Conservation (phyloP, 306 rosid species). For the Sicyos baderoa region DNA sequence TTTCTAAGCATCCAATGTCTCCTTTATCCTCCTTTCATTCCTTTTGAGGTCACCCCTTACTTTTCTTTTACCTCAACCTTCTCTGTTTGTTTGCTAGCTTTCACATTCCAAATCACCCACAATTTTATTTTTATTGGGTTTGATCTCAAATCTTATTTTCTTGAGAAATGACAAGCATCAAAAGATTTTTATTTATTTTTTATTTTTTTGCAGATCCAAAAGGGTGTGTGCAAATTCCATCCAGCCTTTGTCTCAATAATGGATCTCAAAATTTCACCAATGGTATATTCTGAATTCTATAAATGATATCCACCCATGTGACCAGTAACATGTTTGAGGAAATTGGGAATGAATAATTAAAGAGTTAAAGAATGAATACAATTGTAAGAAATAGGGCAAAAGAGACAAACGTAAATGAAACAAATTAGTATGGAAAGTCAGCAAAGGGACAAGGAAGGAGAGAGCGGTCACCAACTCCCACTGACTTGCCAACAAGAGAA, state of each 20-base stretch:
- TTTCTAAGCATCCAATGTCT: constrained; percentile 80
- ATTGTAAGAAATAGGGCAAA: constrained; percentile 5
- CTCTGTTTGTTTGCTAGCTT: constrained; percentile 24
- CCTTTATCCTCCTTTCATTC: constrained; percentile 62
- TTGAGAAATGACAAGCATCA: neutral
- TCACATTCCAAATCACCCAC: neutral
- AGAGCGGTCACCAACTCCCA: constrained; percentile 55
- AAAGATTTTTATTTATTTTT: too few species aligned
- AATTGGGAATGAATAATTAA: neutral
- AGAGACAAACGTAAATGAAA: constrained; percentile 18
- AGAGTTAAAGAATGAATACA: neutral
- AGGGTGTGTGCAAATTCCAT: constrained; percentile 6
- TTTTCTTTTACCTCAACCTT: constrained; percentile 31
- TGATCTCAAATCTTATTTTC: neutral
- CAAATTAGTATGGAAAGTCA: constrained; percentile 9
- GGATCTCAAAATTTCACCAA: neutral
- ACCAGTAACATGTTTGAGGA: constrained; percentile 2
- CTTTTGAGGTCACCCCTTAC: constrained; percentile 64
- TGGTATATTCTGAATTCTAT: neutral
- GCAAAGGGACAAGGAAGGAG: constrained; percentile 51
- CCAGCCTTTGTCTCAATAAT: neutral
- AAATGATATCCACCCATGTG: constrained; percentile 18
- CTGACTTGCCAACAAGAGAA: constrained; percentile 60
- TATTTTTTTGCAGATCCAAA: constrained; percentile 4
- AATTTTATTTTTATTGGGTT: neutral